Conservation (phyloP, 768 basidiomycete species). For the Ephemerocybe angulata region DNA sequence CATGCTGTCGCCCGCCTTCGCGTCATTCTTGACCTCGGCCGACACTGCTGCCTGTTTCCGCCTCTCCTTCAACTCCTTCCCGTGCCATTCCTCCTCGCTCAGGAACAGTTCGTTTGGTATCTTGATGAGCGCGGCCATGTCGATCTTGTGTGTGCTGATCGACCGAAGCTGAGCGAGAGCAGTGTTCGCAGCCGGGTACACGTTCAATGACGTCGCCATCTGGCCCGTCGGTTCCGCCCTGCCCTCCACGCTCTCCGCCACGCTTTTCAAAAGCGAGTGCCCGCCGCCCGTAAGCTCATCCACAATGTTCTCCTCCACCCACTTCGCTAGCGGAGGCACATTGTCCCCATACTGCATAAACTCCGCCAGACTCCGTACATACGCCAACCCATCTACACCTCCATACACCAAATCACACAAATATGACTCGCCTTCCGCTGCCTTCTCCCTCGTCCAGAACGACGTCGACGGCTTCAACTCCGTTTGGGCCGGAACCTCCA, state of each 20-base stretch:
- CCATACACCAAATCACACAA: conserved; percentile 75
- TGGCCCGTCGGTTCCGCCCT: conserved; percentile 19
- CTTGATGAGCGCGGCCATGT: conserved; percentile 50
- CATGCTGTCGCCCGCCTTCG: conserved; percentile 13
- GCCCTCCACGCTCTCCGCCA: conserved; percentile 21
- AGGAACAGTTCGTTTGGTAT: conserved; percentile 43
- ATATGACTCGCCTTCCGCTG: conserved; percentile 60
- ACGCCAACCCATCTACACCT: conserved; percentile 71
- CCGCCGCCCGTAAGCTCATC: conserved; percentile 46
- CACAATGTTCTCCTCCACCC: conserved; percentile 42
- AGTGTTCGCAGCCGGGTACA: conserved; percentile 39
- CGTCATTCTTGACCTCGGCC: conserved; percentile 2
- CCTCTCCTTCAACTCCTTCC: conserved; percentile 37
- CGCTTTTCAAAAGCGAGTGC: conserved; percentile 42
- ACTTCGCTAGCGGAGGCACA: conserved; percentile 39
- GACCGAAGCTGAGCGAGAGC: conserved; percentile 40
- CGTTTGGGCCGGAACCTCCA: conserved; percentile 23
- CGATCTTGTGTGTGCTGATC: conserved; percentile 45
- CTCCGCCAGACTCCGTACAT: conserved; percentile 72
- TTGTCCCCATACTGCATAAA: conserved; percentile 48
- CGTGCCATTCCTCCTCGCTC: conserved; percentile 53
- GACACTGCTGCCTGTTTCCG: conserved; percentile 18
- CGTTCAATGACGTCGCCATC: conserved; percentile 37
- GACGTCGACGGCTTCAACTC: conserved; percentile 8
- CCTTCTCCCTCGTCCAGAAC: conserved; percentile 50